These are phyloP conservation scores for Chlorella sp. DNA, from an alignment of 139 green algal genomes.

Conservation along the genomic window DNA sequence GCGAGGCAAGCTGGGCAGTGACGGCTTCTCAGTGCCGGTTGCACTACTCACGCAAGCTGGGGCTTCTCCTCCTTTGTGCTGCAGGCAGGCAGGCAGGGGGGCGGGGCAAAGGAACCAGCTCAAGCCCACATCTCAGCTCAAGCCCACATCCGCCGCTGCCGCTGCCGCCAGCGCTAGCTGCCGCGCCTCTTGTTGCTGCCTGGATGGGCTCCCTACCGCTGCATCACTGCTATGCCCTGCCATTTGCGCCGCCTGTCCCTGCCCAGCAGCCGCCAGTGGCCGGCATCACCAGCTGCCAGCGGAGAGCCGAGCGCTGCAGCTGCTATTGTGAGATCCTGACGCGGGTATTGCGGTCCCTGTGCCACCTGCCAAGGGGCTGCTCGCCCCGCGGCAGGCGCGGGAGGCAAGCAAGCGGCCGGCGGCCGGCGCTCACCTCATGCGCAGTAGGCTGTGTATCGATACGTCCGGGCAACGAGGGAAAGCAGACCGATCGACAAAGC, in stretches of 20 bases:
- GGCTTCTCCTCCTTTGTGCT: constrained; percentile 91
- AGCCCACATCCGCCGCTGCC: background rate
- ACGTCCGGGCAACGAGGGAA: no score
- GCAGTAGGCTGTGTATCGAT: background rate
- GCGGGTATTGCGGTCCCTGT: no score
- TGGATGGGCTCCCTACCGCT: background rate
- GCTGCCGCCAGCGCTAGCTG: background rate
- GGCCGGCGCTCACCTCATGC: background rate
- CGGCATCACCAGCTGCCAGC: background rate
- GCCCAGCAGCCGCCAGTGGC: no score
- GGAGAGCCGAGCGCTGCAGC: background rate
- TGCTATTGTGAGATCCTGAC: no score
- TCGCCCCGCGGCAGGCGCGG: no score
- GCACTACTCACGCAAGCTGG: constrained; percentile 84
- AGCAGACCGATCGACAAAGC: no score
- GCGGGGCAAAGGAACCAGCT: background rate
- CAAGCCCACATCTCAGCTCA: background rate
- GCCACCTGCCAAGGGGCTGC: no score
- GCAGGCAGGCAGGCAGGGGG: constrained; percentile 40
- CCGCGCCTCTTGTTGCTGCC: background rate
- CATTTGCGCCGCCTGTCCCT: no score
- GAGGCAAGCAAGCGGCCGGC: no score
- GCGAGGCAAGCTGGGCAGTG: background rate
- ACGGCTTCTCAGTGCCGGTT: background rate
- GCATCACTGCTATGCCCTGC: no score